Evolutionary conservation across 1,139 yeast species (phyloP).

Genomic region (Saccharomyces pastorianus): DNA sequence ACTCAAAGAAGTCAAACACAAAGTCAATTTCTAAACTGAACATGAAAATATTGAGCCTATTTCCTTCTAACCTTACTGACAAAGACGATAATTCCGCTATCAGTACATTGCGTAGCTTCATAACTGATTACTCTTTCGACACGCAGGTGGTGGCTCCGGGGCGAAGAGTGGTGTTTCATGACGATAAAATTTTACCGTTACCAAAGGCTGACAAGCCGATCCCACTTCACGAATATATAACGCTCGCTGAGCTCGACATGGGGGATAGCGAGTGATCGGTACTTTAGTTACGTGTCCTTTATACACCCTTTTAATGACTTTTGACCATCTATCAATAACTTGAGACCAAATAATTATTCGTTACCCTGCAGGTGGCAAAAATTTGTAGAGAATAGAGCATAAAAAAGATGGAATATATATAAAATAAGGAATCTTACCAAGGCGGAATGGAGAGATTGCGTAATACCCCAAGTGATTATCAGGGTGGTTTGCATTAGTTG

Average conservation of each 20-base stretch:
- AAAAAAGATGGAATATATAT: not conserved
- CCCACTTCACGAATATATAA: slow-evolving; percentile 1
- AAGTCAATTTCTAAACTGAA: slow-evolving; percentile 12
- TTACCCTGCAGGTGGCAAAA: slow-evolving; percentile 6
- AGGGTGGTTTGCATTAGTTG: not conserved
- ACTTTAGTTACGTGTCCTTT: not conserved
- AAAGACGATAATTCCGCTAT: slow-evolving; percentile 20
- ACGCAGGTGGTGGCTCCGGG: slow-evolving; percentile 19
- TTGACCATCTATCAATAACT: not conserved
- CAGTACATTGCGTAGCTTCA: slow-evolving; percentile 20
- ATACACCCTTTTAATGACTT: not conserved
- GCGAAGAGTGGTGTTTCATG: slow-evolving; percentile 19
- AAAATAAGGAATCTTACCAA: not conserved
- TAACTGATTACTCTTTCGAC: slow-evolving; percentile 21
- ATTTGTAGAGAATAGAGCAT: not conserved
- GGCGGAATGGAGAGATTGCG: not conserved
- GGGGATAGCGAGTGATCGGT: not conserved
- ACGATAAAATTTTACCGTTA: slow-evolving; percentile 21
- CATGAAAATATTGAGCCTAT: slow-evolving; percentile 16
- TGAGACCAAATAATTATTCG: not conserved
- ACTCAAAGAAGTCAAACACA: slow-evolving; percentile 1
- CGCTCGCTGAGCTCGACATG: not conserved
- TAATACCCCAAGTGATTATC: no score
- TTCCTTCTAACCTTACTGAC: slow-evolving; percentile 17
- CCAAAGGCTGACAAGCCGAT: slow-evolving; percentile 7